Evolutionary conservation across 1,139 yeast species (phyloP), one percentile per base, ranked within the genome.

Genomic region (Geotrichum fermentans): DNA sequence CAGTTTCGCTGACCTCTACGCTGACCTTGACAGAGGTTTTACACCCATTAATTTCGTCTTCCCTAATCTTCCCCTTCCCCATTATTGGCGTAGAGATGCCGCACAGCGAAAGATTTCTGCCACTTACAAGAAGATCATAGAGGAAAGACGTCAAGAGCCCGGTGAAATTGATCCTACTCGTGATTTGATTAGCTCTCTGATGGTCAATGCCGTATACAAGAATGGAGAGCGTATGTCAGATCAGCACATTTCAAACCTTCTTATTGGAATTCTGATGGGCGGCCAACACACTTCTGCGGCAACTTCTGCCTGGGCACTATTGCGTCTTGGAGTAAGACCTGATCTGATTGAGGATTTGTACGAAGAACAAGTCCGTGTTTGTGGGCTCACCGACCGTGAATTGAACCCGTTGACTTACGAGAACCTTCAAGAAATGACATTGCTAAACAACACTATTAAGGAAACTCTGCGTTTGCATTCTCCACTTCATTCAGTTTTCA

Each of bases 281-380:
- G 98, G 98, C 55, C 98, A 92, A 73, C 98, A 92, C 70, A 94
- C 98, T 29, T 85, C 96, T 59, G 95, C 97, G 43, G 79, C 97
- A 26, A 92, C 98, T 22, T 86, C 96, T 43, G 85, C 97, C 24
- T 92, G 98, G 98, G 81, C 81, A 62, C 74, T 92, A 65, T 77
- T 92, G 58, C 98, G 92, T 65, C 76, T 92, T 58, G 97, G 90
- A 57, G 94, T 83, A 61, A 74, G 79, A 58, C 95, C 95, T 39
- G 83, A 86, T 38, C 70, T 90, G 52, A 96, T 88, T 71, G 86
- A 90, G 54, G 83, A 81, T 62, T 68, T 92, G 50, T 83, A 76
- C 65, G 67, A 79, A 54, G 98, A 92, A 70, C 82, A 90, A 61
- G 72, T 74, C 62, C 62, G 71, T 3, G 82, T 85, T 1, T 73